Evolutionary conservation across 129 eudicot species (phyloP), one percentile per base, ranked within the genome.

Genomic region (Arctium minus): DNA sequence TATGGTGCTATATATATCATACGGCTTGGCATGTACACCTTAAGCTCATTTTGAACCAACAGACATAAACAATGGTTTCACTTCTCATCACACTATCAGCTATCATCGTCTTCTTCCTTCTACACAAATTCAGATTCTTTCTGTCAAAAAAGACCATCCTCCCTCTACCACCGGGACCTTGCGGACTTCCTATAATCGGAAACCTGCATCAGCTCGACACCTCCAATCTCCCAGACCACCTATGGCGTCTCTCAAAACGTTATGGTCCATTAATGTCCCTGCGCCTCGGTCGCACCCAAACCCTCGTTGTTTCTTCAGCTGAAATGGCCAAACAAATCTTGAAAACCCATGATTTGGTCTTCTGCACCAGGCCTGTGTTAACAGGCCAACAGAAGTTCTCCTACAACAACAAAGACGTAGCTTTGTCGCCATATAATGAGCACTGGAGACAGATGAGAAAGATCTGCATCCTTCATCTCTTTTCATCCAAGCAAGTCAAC

Each of bases 121-220:
- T 60, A 29, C 68, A 9, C 68, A 60, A 60, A 60, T 60, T 17
- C 18, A n/a, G 29, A n/a, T 4, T 2, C 0, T 60, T 1, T 60
- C 5, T n/a, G 0, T 1, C 68, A 7, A 60, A 60, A 7, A 60
- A 60, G 0, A 60, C 22, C 8, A 5, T 0, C 68, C 65, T n/a
- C 1, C 68, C 68, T 70, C 38, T 70, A 70, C 80, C 68, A 15
- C 80, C 80, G 44, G 80, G 80, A 13, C 80, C 80, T 76, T 11
- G n/a, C 8, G 80, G 80, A 48, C 70, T 76, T 76, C 80, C 80
- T 5, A 15, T 76, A 33, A 8, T 76, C 3, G 80, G 80, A 11
- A 76, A 76, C 36, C 60, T 76, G 29, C 70, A 22, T 48, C 80
- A 76, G n/a, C 80, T 76, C 67, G 13, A 74, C 1, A 40, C 46